Evolutionary conservation across 768 basidiomycete species (phyloP).

Genomic region (Lactifluus pinguis): DNA sequence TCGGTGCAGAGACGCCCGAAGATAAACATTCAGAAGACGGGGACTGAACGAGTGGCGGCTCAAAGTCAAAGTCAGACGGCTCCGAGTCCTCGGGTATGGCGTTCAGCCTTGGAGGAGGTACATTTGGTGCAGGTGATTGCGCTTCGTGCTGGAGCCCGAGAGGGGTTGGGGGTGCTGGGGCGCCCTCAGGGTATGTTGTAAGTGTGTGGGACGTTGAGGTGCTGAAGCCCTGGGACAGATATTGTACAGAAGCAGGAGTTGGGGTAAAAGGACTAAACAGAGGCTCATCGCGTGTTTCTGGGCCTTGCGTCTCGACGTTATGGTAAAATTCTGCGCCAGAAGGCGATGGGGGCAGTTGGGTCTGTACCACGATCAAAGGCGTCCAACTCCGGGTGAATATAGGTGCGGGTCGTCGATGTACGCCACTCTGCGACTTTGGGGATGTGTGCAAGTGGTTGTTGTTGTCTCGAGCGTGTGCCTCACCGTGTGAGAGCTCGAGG

Average conservation of each 20-base stretch:
- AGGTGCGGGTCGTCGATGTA: background rate
- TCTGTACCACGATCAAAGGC: conserved; percentile 4
- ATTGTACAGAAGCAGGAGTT: conserved; percentile 1
- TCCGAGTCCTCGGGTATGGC: background rate
- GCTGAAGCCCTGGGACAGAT: background rate
- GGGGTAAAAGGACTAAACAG: conserved; percentile 5
- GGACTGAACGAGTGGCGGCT: background rate
- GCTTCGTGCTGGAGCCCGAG: background rate
- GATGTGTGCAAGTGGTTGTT: background rate
- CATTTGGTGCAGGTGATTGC: background rate
- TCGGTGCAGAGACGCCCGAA: conserved; percentile 4
- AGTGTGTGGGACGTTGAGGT: background rate
- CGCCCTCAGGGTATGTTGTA: background rate
- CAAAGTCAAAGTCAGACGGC: background rate
- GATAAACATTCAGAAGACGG: background rate
- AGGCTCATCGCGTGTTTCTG: background rate
- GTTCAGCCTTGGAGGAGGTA: background rate
- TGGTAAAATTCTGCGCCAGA: background rate
- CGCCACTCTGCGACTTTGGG: background rate
- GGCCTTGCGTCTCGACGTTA: background rate
- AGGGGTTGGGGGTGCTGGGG: background rate
- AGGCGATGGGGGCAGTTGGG: background rate
- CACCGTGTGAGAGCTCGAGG: background rate
- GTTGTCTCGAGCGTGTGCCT: background rate
- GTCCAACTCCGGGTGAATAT: background rate